Conservation (phyloP, 345 rosid species). For the Nephelium lappaceum region DNA sequence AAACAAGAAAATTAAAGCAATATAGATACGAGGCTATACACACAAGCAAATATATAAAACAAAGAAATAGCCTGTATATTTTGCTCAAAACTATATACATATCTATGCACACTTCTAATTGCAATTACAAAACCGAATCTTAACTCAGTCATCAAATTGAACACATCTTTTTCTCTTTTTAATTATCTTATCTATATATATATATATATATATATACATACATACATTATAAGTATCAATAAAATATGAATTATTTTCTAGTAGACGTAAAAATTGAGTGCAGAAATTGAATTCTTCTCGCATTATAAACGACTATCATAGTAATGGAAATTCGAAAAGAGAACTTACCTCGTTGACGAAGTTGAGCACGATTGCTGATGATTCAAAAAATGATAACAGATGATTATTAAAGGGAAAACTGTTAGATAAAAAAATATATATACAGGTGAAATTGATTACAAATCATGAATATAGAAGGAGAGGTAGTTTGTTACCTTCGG, state of each 20-base stretch:
- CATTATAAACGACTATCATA: not conserved
- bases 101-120: not conserved
- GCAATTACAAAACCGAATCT: not conserved
- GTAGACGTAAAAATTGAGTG: not conserved
- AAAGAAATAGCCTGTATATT: not conserved
- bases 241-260: not conserved
- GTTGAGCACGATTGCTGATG: constrained; percentile 88
- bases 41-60: not conserved
- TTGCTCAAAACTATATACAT: not conserved
- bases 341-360: constrained; percentile 78
- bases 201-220: too few relatives aligned
- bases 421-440: not conserved
- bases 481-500: constrained; percentile 51
- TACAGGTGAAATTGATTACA: constrained; percentile 9
- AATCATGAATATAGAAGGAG: not conserved
- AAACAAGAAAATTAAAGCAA: not conserved
- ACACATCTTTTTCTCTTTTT: not conserved
- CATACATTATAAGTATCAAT: not conserved
- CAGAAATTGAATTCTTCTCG: not conserved
- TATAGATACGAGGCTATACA: not conserved
- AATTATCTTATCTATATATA: too few relatives aligned
- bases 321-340: constrained; percentile 2
- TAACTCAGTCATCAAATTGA: not conserved
- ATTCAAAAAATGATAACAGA: not conserved
- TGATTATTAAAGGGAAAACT: not conserved